phyloP scores from a whole-genome alignment of 768 basidiomycete species.

The Suillus decipiens region DNA sequence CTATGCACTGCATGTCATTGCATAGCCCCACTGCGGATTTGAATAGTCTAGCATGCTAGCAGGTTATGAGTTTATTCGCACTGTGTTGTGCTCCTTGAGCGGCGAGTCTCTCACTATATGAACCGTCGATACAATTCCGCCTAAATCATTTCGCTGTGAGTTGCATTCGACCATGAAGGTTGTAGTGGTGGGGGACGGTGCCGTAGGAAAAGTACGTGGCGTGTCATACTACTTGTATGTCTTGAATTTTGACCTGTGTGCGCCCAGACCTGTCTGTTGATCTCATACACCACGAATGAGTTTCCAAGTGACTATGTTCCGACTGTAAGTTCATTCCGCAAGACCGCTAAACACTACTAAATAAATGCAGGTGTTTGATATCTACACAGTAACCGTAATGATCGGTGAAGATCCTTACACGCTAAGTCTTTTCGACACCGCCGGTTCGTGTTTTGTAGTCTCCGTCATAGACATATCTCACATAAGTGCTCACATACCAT shows the following conservation, averaged over 20 bases:
- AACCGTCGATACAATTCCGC: too few species aligned
- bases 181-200: conserved; percentile 97
- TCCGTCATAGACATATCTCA: conserved; percentile 8
- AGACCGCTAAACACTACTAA: conserved; percentile 7
- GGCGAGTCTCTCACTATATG: too few species aligned
- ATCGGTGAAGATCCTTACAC: conserved; percentile 99
- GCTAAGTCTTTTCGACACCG: conserved; percentile 97
- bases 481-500: conserved; percentile 19
- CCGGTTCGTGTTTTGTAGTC: conserved; percentile 59
- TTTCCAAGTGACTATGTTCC: conserved; percentile 99
- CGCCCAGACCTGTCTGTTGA: conserved; percentile 93
- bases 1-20: too few species aligned
- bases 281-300: conserved; percentile 97
- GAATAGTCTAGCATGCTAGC: too few species aligned
- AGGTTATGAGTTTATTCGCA: too few species aligned
- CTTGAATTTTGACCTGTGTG: not conserved
- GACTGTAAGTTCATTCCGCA: conserved; percentile 62
- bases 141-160: too few species aligned
- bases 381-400: conserved; percentile 99
- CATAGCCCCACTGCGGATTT: too few species aligned
- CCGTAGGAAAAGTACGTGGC: conserved; percentile 88
- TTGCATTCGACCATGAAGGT: conserved; percentile 71
- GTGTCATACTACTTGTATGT: not conserved
- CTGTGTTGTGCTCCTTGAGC: too few species aligned
- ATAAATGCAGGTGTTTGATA: conserved; percentile 78